Evolutionary conservation across 1,284 basidiomycete species (phyloP), one percentile per base, ranked within the genome.

Genomic region (Rugosomyces carneus): DNA sequence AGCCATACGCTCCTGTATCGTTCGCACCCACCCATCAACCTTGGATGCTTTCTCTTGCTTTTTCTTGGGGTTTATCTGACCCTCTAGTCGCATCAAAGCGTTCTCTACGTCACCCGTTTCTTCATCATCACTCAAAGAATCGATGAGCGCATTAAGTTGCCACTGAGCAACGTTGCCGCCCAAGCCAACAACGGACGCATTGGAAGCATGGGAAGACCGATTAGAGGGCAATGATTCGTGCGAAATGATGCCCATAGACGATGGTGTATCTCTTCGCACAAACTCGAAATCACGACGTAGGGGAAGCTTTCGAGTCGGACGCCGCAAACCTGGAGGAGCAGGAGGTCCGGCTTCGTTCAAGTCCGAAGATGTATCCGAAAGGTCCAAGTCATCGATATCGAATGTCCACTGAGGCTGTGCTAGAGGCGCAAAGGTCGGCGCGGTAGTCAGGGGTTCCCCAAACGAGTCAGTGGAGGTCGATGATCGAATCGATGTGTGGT

Each of bases 11-110:
- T 80, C 73, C 53, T 79, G 77, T 16, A 89, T 86, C 16, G 75
- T 78, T 52, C 78, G 75, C 47, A 93, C 81, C 84, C 89, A 91
- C 7, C 78, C 76, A 59, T 91, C 84, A 3, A 93, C 89, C 59
- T 89, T 89, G 43, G 71, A 70, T 36, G 77, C 77, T 59, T 86
- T 89, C 56, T 81, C 79, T 53, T 75, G 69, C 57, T 84, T 76
- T 55, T 79, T 75, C 52, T 79, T 70, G 0, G 75, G 76, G 60
- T 87, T 89, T 48, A 93, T 87, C 59, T 90, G 81, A 0, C 90
- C 90, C 62, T 93, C 89, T 39, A 93, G 71, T 8, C 84, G 71
- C 32, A 75, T 72, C 49, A 93, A 60, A 5, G 91, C 90, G 6
- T 81, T 84, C 41, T 91, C 88, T 13, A 88, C 84, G 55, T 87